Evolutionary conservation across 352 stramenopile genomes (phyloP).

Genomic region (Achlya hypogyna): DNA sequence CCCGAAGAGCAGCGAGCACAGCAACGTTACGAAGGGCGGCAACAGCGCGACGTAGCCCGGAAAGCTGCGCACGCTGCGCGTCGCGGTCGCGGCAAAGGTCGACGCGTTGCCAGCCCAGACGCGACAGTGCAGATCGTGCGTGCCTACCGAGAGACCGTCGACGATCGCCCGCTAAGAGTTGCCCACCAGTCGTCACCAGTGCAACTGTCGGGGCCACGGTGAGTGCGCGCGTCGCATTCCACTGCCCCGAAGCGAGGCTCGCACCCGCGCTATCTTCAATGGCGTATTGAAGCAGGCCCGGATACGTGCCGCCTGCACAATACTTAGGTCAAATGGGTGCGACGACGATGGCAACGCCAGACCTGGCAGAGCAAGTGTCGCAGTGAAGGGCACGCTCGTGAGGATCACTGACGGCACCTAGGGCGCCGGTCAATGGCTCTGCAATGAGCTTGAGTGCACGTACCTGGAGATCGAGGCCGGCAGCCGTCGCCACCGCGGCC

Average conservation of each 20-base stretch:
- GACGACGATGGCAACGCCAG: neutral
- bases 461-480: neutral
- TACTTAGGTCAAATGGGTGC: neutral
- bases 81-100: conserved; percentile 23
- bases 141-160: conserved; percentile 24
- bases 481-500: no score
- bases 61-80: conserved; percentile 42
- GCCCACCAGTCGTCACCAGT: neutral
- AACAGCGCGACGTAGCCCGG: conserved; percentile 67
- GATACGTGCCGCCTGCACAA: conserved; percentile 30
- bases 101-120: conserved; percentile 26
- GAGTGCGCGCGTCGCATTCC: conserved; percentile 37
- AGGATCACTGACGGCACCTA: neutral
- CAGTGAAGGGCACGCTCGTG: neutral
- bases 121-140: neutral
- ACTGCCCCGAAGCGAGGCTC: conserved; percentile 33
- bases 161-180: neutral
- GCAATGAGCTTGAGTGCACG: neutral
- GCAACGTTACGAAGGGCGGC: conserved; percentile 62
- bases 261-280: conserved; percentile 41
- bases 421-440: neutral
- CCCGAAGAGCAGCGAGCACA: conserved; percentile 50
- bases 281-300: conserved; percentile 40
- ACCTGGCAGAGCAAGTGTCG: neutral
- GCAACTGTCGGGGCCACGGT: conserved; percentile 28